Evolutionary conservation across 169 alveolate genomes (phyloP), one percentile per base, ranked within the genome.

Genomic region (Toxoplasma gondii): DNA sequence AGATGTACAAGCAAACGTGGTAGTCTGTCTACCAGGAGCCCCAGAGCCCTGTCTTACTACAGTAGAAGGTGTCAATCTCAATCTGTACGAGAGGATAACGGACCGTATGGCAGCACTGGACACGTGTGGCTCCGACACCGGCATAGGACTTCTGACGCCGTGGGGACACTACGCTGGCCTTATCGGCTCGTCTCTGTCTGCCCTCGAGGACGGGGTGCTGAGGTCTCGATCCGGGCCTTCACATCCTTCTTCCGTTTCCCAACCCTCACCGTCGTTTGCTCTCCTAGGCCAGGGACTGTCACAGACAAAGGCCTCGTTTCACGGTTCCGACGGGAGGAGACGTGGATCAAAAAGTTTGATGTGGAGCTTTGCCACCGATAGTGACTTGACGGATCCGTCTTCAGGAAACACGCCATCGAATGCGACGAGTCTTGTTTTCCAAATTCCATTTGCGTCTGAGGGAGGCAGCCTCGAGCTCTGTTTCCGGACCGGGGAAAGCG

Each of bases 91-190:
- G 64, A 82, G 16, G 41, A 39, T 39, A 17, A 2, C 53, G 41
- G 19, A 38, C 27, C 90, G 90, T 17, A 41, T 82, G 53, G 90
- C 67, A 7, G 90, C 90, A 41, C 64, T 82, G 69, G 64, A 39
- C 64, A 12, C 16, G 39, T 82, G 90, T 36, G 69, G 67, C 38
- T 41, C 44, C 44, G n/a, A 12, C 44, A 22, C 49, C 39, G 45
- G 84, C 22, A 74, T 36, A 74, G 45, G 39, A 10, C 84, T 74
- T 74, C 27, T 31, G 84, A 16, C 39, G 84, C 84, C 39, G 4
- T 34, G 45, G 39, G 84, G 39, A n/a, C 39, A 10, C 74, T 64
- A 64, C 22, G 5, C 7, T 64, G 7, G n/a, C 22, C 74, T 64
- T 31, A 31, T 64, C 74, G 29, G 34, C 74, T 64, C 44, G 39